These are phyloP conservation scores for Fusarium sulawesiense DNA, from an alignment of 2,329 filamentous ascomycete genomes.

Conservation along the genomic window DNA sequence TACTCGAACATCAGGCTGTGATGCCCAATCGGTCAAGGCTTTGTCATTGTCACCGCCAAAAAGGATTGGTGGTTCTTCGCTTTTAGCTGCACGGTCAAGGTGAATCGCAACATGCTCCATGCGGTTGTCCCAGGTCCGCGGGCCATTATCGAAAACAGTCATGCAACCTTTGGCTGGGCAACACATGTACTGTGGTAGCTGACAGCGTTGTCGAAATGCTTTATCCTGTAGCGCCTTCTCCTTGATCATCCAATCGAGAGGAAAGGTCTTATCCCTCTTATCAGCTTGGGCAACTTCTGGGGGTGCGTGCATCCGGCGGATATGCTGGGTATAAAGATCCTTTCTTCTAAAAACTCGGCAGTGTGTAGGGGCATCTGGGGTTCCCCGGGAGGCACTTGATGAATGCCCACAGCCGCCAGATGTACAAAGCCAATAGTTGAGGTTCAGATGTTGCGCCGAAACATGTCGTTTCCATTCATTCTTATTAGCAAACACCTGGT, in stretches of 20 bases:
- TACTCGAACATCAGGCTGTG: conserved; percentile 52
- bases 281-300: conserved; percentile 46
- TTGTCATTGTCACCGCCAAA: conserved; percentile 56
- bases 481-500: conserved; percentile 78
- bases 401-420: conserved; percentile 65
- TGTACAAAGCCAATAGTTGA: conserved; percentile 81
- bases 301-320: conserved; percentile 84
- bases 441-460: conserved; percentile 79
- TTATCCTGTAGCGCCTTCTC: conserved; percentile 67
- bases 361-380: conserved; percentile 57
- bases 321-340: conserved; percentile 89
- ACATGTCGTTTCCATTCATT: conserved; percentile 98
- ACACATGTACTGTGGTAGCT: conserved; percentile 67
- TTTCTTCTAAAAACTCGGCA: conserved; percentile 86
- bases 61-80: conserved; percentile 44
- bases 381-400: conserved; percentile 38
- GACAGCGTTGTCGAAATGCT: conserved; percentile 71
- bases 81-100: conserved; percentile 65
- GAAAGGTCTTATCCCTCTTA: conserved; percentile 51
- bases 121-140: conserved; percentile 78
- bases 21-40: conserved; percentile 57
- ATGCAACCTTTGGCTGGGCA: conserved; percentile 74
- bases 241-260: conserved; percentile 61
- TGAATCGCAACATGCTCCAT: conserved; percentile 92
- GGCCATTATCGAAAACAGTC: conserved; percentile 67